Conservation (phyloP, 2,329 filamentous ascomycete species). For the Nemania sp. region DNA sequence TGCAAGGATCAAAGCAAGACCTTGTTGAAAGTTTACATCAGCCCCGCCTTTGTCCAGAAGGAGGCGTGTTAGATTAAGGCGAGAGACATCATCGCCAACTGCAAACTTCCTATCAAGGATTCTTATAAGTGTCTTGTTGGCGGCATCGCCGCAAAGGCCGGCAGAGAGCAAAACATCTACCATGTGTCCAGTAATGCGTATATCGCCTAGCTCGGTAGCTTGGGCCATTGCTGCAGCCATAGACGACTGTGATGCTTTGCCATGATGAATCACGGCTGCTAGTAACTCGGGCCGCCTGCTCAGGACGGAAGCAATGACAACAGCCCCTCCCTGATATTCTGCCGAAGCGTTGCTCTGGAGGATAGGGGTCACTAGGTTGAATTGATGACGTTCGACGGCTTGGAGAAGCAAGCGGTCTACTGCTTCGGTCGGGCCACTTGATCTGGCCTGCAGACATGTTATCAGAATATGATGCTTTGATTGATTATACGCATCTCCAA, state of each 20-base stretch:
- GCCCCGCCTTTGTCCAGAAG: not conserved
- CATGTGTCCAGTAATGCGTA: not conserved
- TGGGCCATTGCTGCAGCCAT: not conserved
- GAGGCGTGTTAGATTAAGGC: not conserved
- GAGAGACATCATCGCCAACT: not conserved
- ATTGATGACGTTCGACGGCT: not conserved
- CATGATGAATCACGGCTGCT: not conserved
- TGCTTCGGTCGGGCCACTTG: not conserved
- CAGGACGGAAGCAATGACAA: not conserved
- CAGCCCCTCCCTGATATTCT: not conserved
- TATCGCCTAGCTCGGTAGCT: not conserved
- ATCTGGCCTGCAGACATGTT: not conserved
- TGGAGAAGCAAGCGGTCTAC: not conserved
- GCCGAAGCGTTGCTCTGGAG: not conserved
- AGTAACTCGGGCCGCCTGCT: not conserved
- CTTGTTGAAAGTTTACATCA: not conserved
- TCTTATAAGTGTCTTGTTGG: not conserved
- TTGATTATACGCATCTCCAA: not conserved
- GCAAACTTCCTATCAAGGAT: not conserved
- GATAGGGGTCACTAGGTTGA: not conserved
- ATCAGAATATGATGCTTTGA: not conserved
- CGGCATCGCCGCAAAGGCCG: not conserved
- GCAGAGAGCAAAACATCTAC: not conserved
- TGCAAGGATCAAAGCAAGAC: not conserved
- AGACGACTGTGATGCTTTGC: not conserved